phyloP scores from a whole-genome alignment of 257 asterid genomes.

The Rehmannia glutinosa region DNA sequence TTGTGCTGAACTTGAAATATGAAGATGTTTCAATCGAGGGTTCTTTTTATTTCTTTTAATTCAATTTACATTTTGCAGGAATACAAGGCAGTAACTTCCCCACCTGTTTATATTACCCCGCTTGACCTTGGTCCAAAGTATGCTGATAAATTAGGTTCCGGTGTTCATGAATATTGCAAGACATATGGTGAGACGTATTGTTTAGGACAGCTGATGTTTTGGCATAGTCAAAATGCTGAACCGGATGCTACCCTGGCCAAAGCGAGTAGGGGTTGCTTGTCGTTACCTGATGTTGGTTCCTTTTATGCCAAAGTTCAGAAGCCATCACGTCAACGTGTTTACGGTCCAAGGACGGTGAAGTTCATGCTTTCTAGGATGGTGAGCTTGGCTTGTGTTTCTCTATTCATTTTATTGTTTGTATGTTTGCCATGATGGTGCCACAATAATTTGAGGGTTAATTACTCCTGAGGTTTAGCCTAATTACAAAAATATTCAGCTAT shows the following conservation, averaged over 20 bases:
- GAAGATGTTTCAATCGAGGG: background rate
- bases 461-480: too few relatives aligned
- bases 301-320: conserved; percentile 89
- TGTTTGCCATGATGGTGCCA: background rate
- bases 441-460: too few relatives aligned
- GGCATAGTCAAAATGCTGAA: conserved; percentile 85
- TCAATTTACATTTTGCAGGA: conserved; percentile 46
- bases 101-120: conserved; percentile 89
- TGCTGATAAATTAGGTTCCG: conserved; percentile 80
- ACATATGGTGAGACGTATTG: conserved; percentile 86
- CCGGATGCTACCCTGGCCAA: conserved; percentile 71
- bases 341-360: conserved; percentile 88
- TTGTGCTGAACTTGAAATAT: background rate
- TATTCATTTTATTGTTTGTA: background rate
- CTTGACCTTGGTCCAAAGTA: conserved; percentile 92
- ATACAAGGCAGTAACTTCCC: conserved; percentile 77
- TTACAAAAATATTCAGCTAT: too few relatives aligned
- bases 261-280: conserved; percentile 93
- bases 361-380: conserved; percentile 91
- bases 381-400: conserved; percentile 10
- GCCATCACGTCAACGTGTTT: conserved; percentile 92
- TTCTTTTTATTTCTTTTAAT: conserved; percentile 8
- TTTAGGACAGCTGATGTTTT: conserved; percentile 86
- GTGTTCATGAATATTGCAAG: conserved; percentile 83
- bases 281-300: conserved; percentile 89